phyloP scores from a whole-genome alignment of 2,329 filamentous ascomycete species.

The Phialemonium atrogriseum region DNA sequence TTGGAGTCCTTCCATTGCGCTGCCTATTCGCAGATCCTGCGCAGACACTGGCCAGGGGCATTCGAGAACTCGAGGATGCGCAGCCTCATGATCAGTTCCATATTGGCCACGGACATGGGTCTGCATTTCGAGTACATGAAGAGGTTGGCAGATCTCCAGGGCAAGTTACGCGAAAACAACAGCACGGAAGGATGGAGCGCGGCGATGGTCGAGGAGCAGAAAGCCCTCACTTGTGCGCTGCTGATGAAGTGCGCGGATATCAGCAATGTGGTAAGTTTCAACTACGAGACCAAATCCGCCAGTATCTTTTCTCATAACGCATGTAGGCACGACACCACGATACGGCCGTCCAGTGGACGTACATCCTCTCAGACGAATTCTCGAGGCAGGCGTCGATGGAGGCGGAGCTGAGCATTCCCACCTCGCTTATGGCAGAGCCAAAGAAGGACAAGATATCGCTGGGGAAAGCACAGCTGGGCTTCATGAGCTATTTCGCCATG shows the following conservation, averaged over 20 bases:
- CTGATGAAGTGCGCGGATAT: constrained; percentile 98
- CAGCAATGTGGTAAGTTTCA: constrained; percentile 78
- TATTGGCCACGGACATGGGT: constrained; percentile 95
- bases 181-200: constrained; percentile 67
- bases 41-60: constrained; percentile 80
- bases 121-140: constrained; percentile 96
- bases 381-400: constrained; percentile 91
- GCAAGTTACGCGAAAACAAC: constrained; percentile 62
- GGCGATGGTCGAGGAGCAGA: constrained; percentile 67
- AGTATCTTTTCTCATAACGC: constrained; percentile 6
- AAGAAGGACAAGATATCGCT: constrained; percentile 77
- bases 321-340: constrained; percentile 72
- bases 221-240: constrained; percentile 75
- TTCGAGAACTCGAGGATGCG: constrained; percentile 75
- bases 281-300: neutral
- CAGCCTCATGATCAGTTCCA: constrained; percentile 92
- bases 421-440: constrained; percentile 77
- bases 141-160: constrained; percentile 71
- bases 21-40: constrained; percentile 90
- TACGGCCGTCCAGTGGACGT: constrained; percentile 81
- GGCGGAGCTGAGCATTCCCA: constrained; percentile 74
- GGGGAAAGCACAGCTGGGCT: constrained; percentile 81
- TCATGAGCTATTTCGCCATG: constrained; percentile 93
- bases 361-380: constrained; percentile 92
- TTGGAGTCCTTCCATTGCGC: constrained; percentile 97